Base-by-base conservation (phyloP, 192 early-diverging fungal species). In the Chytriomyces hyalinus region DNA sequence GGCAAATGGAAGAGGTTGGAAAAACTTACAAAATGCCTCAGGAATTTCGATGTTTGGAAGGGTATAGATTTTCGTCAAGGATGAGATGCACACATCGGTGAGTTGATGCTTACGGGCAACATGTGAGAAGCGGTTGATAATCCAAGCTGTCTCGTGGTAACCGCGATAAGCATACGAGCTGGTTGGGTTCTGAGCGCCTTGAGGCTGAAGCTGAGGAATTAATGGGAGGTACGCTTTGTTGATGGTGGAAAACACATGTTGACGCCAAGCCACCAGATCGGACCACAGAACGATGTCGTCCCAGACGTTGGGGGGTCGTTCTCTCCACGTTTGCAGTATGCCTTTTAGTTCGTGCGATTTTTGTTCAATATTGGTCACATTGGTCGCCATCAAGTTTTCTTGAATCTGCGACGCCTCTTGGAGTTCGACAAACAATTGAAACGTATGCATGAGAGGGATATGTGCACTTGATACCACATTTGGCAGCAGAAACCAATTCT, bases 41-140 rank as follows among this genome's bases (percentile, higher is more conserved):
- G 98, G 96, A 24, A 99, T 98, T 82, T 99, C 98, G 77, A 99
- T 99, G 81, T 99, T 99, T 15, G 98, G 98, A 36, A 99, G 87
- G 2, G 94, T 97, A 84, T 99, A 99, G 70, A 99, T 99, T 77
- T 96, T 96, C 78, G 93, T 94, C 48, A 99, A 87, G 43, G 83
- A 83, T 36, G 78, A 79, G 75, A 95, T 92, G 80, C 96, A 98
- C 10, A 99, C 97, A 53, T 98, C 95, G 6, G 93, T 90, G 20
- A 99, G 87, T n/a, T 92, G 90, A 78, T 99, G 98, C 70, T 97
- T 94, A 1, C 98, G 86, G 5, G 97, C 95, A 47, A 98, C 94
- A 61, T 97, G 94, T 5, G 98, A 97, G 81, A 99, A 99, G 50
- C 97, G 88, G 79, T 99, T 99, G 86, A 98, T 99, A 44, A 97